Base-by-base conservation (phyloP, 179 eudicot genomes). In the Beta macrorhiza region DNA sequence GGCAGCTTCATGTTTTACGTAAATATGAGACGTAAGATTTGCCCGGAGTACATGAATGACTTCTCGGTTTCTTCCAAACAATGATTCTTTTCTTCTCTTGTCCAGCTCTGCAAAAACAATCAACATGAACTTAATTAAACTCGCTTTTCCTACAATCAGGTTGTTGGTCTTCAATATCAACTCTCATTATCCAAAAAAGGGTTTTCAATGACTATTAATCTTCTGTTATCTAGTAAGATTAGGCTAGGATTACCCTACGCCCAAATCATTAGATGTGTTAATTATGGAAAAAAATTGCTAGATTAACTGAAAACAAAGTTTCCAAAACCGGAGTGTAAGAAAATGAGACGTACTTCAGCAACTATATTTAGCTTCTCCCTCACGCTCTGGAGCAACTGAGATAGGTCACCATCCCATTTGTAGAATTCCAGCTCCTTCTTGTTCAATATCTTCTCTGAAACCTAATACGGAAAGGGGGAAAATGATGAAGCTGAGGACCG, bases 41-140 rank as follows among this genome's bases (percentile, higher is more conserved):
- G 89, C 11, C 94, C 96, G 0, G 95, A 91, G 82, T 81, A 84
- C 87, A 88, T 89, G 87, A 94, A 94, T 0, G 98, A 91, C 80
- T 91, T 94, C 90, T 93, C 94, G 0, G 98, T 94, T 86, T 94
- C 98, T 84, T 91, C 97, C 84, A 94, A 83, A 78, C 98, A 94
- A 64, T 90, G 96, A 83, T 94, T 87, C 93, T 94, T 94, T 88
- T 94, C 97, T 85, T 91, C 98, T 77, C 98, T 89, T 15, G 86
- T 90, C 98, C 98, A 94, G 76, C 82, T 86, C 98, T 94, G 90
- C 83, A 63, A 25, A 79, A 29, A 32, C 59, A 79, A 67, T 45
- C 57, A 70, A 65, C 52, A 76, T 17, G 44, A 53, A 15, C 29
- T 45, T 71, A 82, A 51, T 25, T 37, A 20, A 29, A 29, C 32